Percentiles rank a stretch among this genome's conserved stretches.
Conservation (phyloP, 495 filamentous ascomycete species). For the Penicillium parvum region DNA sequence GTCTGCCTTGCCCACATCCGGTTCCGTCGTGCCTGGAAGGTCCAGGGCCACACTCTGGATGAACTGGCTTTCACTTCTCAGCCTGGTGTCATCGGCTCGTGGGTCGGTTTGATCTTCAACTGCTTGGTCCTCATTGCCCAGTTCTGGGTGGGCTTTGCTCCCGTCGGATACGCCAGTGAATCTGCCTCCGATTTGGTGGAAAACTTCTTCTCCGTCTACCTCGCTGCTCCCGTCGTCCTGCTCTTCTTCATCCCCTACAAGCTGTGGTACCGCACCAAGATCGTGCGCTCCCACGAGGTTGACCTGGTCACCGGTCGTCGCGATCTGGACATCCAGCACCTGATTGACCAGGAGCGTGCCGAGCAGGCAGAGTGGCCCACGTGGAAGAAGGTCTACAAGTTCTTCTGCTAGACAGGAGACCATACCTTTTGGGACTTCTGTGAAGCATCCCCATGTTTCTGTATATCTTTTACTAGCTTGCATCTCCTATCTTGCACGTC, state of each 20-base stretch:
- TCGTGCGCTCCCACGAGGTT: conserved; percentile 65
- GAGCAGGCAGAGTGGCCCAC: conserved; percentile 69
- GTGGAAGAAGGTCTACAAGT: conserved; percentile 75
- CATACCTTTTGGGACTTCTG: background rate
- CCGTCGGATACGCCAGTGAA: conserved; percentile 54
- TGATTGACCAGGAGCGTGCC: conserved; percentile 70
- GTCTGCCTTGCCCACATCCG: conserved; percentile 89
- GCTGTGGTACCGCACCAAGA: conserved; percentile 64
- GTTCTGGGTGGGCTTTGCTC: conserved; percentile 88
- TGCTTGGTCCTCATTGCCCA: conserved; percentile 79
- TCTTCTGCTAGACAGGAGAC: conserved; percentile 45
- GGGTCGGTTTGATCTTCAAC: conserved; percentile 78
- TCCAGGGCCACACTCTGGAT: conserved; percentile 62
- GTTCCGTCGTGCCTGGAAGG: conserved; percentile 75
- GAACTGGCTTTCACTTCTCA: conserved; percentile 81
- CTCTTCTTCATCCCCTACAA: conserved; percentile 76
- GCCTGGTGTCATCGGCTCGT: conserved; percentile 76
- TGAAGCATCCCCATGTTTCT: background rate
- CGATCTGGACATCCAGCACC: conserved; percentile 72
- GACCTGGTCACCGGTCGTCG: conserved; percentile 84
- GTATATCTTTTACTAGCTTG: conserved; percentile 3
- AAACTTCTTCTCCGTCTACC: conserved; percentile 72
- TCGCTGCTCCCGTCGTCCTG: conserved; percentile 80
- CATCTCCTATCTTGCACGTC: conserved; percentile 2
- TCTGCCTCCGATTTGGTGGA: conserved; percentile 42